Base-by-base conservation (phyloP, 225 moss, liverwort and hornwort species). In the Pseudoscleropodium purum region DNA sequence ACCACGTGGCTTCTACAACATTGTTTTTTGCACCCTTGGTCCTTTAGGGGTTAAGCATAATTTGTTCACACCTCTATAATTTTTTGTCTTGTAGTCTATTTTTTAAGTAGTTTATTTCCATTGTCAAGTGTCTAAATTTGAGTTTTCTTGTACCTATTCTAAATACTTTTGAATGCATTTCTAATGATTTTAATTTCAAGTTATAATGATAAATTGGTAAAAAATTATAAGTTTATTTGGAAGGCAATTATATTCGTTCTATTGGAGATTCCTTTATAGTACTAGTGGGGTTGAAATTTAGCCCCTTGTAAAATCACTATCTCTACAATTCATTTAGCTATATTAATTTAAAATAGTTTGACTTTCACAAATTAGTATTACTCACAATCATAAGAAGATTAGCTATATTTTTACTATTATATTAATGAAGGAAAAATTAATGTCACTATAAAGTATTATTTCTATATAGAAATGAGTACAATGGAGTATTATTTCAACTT, bases 211-310 rank as follows among this genome's bases (percentile, higher is more conserved):
- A 30, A 45, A 45, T 2, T 30, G 0, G 2, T 18, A 18, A 30
- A 75, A 74, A 74, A 3, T 17, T 17, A 45, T 1, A 45, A 31
- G 7, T 75, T 47, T 47, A 47, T 47, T 75, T 31, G 4, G 11
- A 18, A 0, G 19, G 18, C 18, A 18, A 30, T 17, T 74, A 29
- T 74, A 74, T 0, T 4, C 0, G 9, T 43, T 3, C 25, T 2
- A 73, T 29, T 29, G 29, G 16, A 1, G 29, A 74, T 45, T 17
- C 15, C 72, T 15, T 72, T 70, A 13, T 14, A 0, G 0, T 72
- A 41, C 9, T 43, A 43, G 43, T 5, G 6, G 2, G 10, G 9
- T 5, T 0, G 4, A 26, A 29, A 43, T 74, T 17, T 72, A 73
- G 15, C 4, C 30, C 17, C 10, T 29, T 74, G 2, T 10, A 74